These are phyloP conservation scores for Dissoconium aciculare DNA, from an alignment of 2,329 filamentous ascomycete species.

Conservation along the genomic window DNA sequence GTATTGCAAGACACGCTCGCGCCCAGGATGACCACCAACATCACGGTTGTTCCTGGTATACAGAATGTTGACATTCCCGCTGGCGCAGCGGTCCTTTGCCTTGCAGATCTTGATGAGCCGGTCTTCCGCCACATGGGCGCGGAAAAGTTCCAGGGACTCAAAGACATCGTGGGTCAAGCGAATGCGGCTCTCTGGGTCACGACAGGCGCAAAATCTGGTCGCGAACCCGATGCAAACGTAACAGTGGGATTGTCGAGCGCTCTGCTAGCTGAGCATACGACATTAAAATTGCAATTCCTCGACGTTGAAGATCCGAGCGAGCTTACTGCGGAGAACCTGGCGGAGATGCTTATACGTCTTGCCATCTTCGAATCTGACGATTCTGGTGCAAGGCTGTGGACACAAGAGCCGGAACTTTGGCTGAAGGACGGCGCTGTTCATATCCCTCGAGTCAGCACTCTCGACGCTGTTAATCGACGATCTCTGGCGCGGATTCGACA, in stretches of 20 bases:
- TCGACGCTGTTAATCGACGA: constrained; percentile 1
- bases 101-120: constrained; percentile 5
- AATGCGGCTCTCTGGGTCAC: constrained; percentile 5
- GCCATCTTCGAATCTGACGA: constrained; percentile 2
- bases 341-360: constrained; percentile 9
- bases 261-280: constrained; percentile 10
- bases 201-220: neutral
- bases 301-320: constrained; percentile 5
- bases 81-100: constrained; percentile 2
- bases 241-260: constrained; percentile 8
- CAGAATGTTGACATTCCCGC: constrained; percentile 6
- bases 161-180: neutral
- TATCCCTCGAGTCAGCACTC: constrained; percentile 1
- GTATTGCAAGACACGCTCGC: constrained; percentile 8
- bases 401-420: neutral
- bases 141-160: constrained; percentile 2
- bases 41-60: constrained; percentile 10
- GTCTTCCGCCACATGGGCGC: constrained; percentile 5
- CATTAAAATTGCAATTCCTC: constrained; percentile 12
- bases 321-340: constrained; percentile 6
- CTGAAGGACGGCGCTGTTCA: constrained; percentile 1
- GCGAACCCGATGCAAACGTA: neutral
- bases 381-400: too few relatives aligned
- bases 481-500: constrained; percentile 1
- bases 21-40: too few relatives aligned